These are phyloP conservation scores for Populus nigra DNA, from an alignment of 345 rosid species.

Conservation along the genomic window DNA sequence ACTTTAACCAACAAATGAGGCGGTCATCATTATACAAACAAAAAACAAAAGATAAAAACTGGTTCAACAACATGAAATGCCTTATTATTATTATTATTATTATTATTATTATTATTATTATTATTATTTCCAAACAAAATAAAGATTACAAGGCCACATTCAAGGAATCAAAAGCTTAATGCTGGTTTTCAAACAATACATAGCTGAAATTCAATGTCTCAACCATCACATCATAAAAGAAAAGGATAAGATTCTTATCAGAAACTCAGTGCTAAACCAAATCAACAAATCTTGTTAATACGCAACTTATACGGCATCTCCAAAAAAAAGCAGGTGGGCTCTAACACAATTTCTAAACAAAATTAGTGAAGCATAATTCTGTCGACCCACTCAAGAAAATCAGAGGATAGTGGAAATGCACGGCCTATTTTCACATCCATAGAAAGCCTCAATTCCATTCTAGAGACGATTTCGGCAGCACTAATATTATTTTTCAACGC, in stretches of 20 bases:
- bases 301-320: not conserved
- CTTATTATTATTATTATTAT: not conserved
- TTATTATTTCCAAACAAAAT: not conserved
- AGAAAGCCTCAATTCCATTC: not conserved
- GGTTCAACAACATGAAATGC: not conserved
- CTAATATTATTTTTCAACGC: not conserved
- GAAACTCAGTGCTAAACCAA: not conserved
- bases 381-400: not conserved
- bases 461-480: not conserved
- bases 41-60: not conserved
- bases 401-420: not conserved
- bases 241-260: not conserved
- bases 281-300: not conserved
- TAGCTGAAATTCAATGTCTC: not conserved
- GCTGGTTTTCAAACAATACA: not conserved
- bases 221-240: not conserved
- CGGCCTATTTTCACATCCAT: not conserved
- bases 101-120: not conserved
- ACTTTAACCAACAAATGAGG: not conserved
- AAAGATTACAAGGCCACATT: not conserved
- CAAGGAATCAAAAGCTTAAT: not conserved
- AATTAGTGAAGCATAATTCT: no score
- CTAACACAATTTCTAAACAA: not conserved
- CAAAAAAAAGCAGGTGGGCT: not conserved
- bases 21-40: not conserved